A percentile compares a stretch with the other conserved stretches of the same genome.
These are phyloP conservation scores for Alectoria sarmentosa DNA, from an alignment of 495 filamentous ascomycete species.

Conservation along the genomic window DNA sequence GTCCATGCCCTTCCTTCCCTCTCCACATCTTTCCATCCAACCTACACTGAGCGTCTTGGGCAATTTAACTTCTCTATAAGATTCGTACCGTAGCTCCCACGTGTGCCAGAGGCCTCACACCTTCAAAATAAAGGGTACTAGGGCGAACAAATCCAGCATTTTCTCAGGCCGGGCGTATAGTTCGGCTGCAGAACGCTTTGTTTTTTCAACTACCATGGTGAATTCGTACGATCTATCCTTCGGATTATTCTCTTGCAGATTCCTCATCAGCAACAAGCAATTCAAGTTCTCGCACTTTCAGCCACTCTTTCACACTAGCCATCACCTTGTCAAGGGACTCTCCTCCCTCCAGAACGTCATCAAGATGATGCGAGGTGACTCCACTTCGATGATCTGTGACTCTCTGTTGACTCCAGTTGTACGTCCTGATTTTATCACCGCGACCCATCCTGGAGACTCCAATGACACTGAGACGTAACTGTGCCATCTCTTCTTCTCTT, in stretches of 20 bases:
- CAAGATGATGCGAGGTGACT: constrained; percentile 71
- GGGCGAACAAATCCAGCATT: neutral
- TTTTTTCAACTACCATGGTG: neutral
- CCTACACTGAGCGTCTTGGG: neutral
- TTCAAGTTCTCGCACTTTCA: constrained; percentile 69
- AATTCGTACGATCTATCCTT: neutral
- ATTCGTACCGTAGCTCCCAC: neutral
- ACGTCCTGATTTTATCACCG: constrained; percentile 90
- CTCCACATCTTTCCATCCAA: neutral
- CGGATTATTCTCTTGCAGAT: constrained; percentile 13
- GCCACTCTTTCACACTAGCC: constrained; percentile 71
- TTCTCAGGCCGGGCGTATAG: neutral
- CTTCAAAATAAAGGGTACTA: neutral
- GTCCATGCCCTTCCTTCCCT: no score
- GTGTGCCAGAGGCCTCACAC: neutral
- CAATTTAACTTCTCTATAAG: neutral
- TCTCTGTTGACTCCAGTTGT: constrained; percentile 88
- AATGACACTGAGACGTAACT: constrained; percentile 64
- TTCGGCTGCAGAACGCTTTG: no score
- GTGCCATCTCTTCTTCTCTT: constrained; percentile 72
- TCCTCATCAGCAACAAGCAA: constrained; percentile 48
- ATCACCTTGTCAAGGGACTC: constrained; percentile 35
- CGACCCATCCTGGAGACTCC: constrained; percentile 75
- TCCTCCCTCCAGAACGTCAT: constrained; percentile 69
- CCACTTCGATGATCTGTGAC: constrained; percentile 93